Evolutionary conservation across 163 green algal species (phyloP), one percentile per base, ranked within the genome.

Genomic region (Volvox carteri): DNA sequence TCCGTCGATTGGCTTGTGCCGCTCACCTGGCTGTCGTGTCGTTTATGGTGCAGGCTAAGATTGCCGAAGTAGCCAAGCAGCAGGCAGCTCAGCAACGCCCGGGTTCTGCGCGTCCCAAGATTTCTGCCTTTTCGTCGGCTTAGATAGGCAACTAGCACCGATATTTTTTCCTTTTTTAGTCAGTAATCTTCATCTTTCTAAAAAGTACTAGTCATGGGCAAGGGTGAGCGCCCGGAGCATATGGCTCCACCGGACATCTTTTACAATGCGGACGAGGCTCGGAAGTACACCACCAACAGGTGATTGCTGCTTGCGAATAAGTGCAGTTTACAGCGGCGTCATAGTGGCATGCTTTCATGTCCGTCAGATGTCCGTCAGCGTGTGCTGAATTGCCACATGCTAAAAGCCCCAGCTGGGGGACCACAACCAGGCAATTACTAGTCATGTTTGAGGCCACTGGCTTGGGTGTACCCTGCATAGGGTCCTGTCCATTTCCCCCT

Each of bases 211-310:
- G 77, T 14, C 41, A 95, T 95, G 93, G 93, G 91, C 39, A 94
- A 93, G 33, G 90, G 95, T 25, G 95, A 98, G 62, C 93, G 98
- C 1, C 98, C 98, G 6, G 98, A 99, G 94, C 95, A 97, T 70
- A 94, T 92, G 11, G 96, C 94, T 23, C 98, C 98, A 4, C 96
- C 98, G 6, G 97, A 99, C 41, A 93, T 99, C 14, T 99, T 99
- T 72, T 99, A 99, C 94, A 97, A 98, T 87, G 96, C 98, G 35
- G 93, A 94, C 1, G 98, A 99, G 84, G 97, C 98, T 1, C 85
- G 91, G 28, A 99, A 99, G 84, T 99, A 99, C 92, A 99, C 98
- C 0, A 96, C 94, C 48, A 99, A 98, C 84, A 97, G 92, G 60
- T 86, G 42, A 48, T 4, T 77, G 11, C 19, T n/a, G n/a, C n/a